These are phyloP conservation scores for Clathrospora elynae DNA, from an alignment of 2,329 filamentous ascomycete genomes.

Conservation along the genomic window DNA sequence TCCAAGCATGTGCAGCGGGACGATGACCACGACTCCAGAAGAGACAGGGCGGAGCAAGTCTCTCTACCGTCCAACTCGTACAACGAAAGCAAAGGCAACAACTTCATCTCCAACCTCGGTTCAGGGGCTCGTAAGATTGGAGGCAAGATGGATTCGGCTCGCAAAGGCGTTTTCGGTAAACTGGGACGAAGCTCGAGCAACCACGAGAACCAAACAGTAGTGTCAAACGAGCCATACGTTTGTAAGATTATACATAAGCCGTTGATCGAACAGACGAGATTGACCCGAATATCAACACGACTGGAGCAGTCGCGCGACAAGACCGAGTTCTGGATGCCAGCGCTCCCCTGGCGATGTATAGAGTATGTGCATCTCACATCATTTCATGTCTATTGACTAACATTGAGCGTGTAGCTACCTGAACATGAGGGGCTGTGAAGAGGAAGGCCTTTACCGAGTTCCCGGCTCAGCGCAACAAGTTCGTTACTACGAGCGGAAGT, in stretches of 20 bases:
- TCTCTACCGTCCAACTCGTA: conserved; percentile 56
- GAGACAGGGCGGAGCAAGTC: conserved; percentile 40
- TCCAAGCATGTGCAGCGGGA: conserved; percentile 40
- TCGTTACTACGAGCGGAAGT: conserved; percentile 89
- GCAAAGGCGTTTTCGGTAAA: conserved; percentile 83
- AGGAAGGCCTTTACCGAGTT: conserved; percentile 90
- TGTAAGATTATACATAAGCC: conserved; percentile 85
- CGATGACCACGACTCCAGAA: conserved; percentile 33
- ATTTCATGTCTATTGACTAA: conserved; percentile 9
- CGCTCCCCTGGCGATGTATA: conserved; percentile 92
- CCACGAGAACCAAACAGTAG: conserved; percentile 66
- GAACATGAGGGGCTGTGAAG: conserved; percentile 91
- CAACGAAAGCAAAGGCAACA: conserved; percentile 64
- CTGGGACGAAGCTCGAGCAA: conserved; percentile 72
- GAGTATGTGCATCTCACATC: conserved; percentile 62
- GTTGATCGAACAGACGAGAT: conserved; percentile 84
- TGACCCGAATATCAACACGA: conserved; percentile 87
- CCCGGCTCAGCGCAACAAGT: conserved; percentile 89
- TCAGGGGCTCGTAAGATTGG: conserved; percentile 75
- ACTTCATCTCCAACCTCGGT: conserved; percentile 75
- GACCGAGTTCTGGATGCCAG: conserved; percentile 99
- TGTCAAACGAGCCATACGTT: conserved; percentile 79
- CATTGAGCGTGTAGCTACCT: conserved; percentile 64
- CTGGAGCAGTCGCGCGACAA: conserved; percentile 89
- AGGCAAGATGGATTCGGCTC: conserved; percentile 71